Evolutionary conservation across 2,329 filamentous ascomycete genomes (phyloP), one percentile per base, ranked within the genome.

Genomic region (Davidsoniella neocaledoniae): DNA sequence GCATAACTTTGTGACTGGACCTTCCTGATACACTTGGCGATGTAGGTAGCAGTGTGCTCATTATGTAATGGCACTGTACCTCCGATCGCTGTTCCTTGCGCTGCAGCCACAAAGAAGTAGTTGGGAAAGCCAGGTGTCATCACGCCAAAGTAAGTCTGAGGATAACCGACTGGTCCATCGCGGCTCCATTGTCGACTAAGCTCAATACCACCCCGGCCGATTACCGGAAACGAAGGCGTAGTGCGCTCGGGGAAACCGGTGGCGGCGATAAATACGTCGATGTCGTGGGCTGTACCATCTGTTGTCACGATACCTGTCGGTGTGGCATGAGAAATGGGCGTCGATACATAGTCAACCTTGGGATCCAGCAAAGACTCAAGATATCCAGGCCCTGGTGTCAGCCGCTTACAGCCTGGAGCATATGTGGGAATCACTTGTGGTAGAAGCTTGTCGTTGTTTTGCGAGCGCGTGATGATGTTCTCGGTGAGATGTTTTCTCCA

Each of bases 361-460:
- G 72, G 68, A 53, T 75, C 68, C 0, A 69, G 67, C 23, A 83
- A 64, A 0, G 78, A 76, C 58, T 83, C 79, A 4, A 84, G 68
- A 56, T 83, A 83, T 0, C 78, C 79, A 0, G 78, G 77, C 0
- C 78, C 77, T 0, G 79, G 76, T 0, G 80, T 84, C 0, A 81
- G 63, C 2, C 80, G 70, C 9, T 79, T 71, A 55, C 79, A 84
- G 55, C 77, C 71, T 8, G 74, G 76, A 0, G 77, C 73, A 55
- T 79, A 83, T 53, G 77, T 71, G 8, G 47, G 47, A n/a, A 49
- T 19, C 12, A 49, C 25, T 25, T 47, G 53, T 58, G 66, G 66
- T 26, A 69, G 58, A 53, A 66, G 58, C 48, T 68, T 63, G 54
- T 67, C 58, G 33, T 63, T 64, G 9, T 63, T 63, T 9, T 65